Conservation (phyloP, 768 basidiomycete genomes). For the Suillus clintonianus region DNA sequence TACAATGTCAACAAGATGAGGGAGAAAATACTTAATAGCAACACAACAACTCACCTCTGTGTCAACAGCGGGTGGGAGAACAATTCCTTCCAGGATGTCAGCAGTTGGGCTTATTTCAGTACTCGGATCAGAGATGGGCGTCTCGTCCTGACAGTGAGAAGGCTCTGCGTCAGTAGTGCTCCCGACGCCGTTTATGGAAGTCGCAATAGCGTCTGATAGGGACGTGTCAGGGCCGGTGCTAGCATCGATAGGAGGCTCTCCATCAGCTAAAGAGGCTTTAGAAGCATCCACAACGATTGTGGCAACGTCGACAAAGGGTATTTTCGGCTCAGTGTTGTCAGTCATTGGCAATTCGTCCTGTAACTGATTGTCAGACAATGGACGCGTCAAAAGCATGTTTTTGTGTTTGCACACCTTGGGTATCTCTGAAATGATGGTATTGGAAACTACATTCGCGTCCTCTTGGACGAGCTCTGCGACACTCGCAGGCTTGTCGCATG, state of each 20-base stretch:
- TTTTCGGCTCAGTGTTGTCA: not conserved
- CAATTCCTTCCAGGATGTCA: not conserved
- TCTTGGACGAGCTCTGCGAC: not conserved
- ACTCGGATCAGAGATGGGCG: not conserved
- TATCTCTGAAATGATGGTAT: not conserved
- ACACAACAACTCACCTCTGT: not conserved
- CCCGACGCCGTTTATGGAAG: conserved; percentile 7
- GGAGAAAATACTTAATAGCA: not conserved
- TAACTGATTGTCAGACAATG: not conserved
- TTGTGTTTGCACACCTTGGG: not conserved
- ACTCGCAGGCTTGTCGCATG: not conserved
- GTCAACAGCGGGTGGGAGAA: not conserved
- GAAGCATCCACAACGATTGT: not conserved
- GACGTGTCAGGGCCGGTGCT: not conserved
- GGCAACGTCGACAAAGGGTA: not conserved
- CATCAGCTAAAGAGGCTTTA: not conserved
- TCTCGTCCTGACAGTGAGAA: not conserved
- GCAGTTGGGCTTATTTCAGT: not conserved
- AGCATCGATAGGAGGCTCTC: not conserved
- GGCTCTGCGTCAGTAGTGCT: conserved; percentile 5
- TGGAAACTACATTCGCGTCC: not conserved
- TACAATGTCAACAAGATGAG: not conserved
- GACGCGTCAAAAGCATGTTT: conserved; percentile 5
- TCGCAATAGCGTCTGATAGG: not conserved
- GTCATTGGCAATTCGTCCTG: not conserved